These are phyloP conservation scores for Plasmodium blacklocki DNA, from an alignment of 169 alveolate genomes.

Conservation along the genomic window DNA sequence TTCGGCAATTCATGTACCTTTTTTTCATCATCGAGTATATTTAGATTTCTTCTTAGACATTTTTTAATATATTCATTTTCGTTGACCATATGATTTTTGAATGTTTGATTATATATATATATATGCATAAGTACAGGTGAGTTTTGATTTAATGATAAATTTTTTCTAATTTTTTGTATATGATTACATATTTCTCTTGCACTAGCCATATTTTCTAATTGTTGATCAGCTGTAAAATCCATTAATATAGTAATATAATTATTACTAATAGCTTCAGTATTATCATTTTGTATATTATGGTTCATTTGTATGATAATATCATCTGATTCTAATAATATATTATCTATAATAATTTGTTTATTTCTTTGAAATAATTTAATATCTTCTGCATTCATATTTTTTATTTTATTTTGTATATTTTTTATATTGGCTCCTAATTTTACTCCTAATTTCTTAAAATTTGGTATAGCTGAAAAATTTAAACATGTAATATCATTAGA, in stretches of 20 bases:
- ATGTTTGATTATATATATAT: conserved; percentile 8
- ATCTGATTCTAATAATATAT: conserved; percentile 85
- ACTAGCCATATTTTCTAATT: conserved; percentile 80
- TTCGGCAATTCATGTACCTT: background rate
- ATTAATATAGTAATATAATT: conserved; percentile 82
- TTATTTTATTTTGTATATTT: conserved; percentile 81
- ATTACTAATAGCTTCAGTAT: conserved; percentile 81
- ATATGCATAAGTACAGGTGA: conserved; percentile 44
- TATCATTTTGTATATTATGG: conserved; percentile 78
- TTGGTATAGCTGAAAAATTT: conserved; percentile 88
- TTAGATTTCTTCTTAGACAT: conserved; percentile 30
- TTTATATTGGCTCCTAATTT: conserved; percentile 90
- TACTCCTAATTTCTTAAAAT: conserved; percentile 89
- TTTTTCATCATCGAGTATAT: conserved; percentile 1
- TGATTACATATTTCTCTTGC: conserved; percentile 87
- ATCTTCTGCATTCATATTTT: conserved; percentile 80
- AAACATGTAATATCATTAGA: conserved; percentile 86
- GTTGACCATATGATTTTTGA: conserved; percentile 20
- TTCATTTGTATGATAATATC: conserved; percentile 82
- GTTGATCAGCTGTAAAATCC: conserved; percentile 84
- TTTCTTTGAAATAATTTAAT: conserved; percentile 39
- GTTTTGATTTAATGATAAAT: conserved; percentile 41
- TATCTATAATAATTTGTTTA: conserved; percentile 79
- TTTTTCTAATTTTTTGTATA: conserved; percentile 87
- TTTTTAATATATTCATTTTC: conserved; percentile 37